Evolutionary conservation across 169 alveolate genomes (phyloP), one percentile per base, ranked within the genome.

Genomic region (Plasmodium relictum): DNA sequence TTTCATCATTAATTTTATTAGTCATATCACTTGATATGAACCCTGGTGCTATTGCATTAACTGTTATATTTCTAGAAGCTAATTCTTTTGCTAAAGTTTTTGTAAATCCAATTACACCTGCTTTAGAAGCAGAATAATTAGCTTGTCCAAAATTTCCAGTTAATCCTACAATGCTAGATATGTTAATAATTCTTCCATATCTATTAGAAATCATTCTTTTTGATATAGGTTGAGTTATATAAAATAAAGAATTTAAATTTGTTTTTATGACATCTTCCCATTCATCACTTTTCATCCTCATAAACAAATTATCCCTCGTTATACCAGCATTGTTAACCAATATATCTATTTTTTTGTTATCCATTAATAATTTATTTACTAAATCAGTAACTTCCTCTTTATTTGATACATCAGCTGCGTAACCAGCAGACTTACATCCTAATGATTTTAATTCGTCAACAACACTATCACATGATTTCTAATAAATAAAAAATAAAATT

Each of bases 251-350:
- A 74, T 94, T 95, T 63, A 96, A 80, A 85, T 97, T 97, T 22
- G 97, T 95, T 52, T 78, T 94, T 92, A 96, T 88, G 66, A 97
- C 96, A 48, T 95, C 89, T 62, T 95, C 96, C 99, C 99, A 97
- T 73, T 97, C 98, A 6, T 86, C 88, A 8, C 93, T 97, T n/a
- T 68, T 93, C 98, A 97, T 97, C 42, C 97, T 94, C 58, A 92
- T 61, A 74, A 96, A 92, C 24, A 96, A 62, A 52, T 93, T 93
- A 86, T 97, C 99, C 89, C 97, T 93, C 8, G 97, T 89, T 50
- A 97, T 96, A 12, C 99, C 99, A 14, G 99, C 99, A 85, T 97
- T 97, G 92, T 97, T 97, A 63, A 97, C 96, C 42, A 97, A 88
- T 74, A 97, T 94, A 89, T 97, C 99, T 42, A 97, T 94, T 37